Evolutionary conservation across 2,329 filamentous ascomycete species (phyloP).

Genomic region (Colletotrichum limetticola): DNA sequence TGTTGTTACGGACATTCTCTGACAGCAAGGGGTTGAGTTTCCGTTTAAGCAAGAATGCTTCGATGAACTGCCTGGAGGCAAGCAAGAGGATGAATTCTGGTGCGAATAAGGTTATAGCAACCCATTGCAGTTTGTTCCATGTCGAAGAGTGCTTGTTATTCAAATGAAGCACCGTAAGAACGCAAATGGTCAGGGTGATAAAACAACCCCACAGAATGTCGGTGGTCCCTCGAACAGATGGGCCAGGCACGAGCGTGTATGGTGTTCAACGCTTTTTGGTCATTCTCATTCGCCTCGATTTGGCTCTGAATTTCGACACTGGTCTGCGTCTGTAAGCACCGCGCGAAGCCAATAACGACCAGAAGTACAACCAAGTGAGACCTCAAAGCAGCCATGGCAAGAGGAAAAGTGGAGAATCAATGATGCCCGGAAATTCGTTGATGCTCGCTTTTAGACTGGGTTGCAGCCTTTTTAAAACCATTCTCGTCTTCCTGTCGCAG

Average conservation of each 20-base stretch:
- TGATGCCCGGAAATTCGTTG: background rate
- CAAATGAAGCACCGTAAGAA: background rate
- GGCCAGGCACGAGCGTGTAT: too few relatives aligned
- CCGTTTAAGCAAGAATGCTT: background rate
- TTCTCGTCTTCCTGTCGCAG: background rate
- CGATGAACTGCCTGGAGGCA: background rate
- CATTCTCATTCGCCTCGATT: too few relatives aligned
- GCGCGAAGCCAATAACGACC: background rate
- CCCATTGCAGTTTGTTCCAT: background rate
- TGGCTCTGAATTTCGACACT: too few relatives aligned
- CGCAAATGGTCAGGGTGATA: background rate
- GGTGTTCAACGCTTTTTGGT: too few relatives aligned
- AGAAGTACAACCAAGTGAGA: background rate
- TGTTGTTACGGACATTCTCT: too few relatives aligned
- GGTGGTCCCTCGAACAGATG: too few relatives aligned
- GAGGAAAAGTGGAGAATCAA: background rate
- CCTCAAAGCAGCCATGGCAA: background rate
- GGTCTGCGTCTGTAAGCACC: background rate
- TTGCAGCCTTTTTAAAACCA: background rate
- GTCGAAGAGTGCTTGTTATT: background rate
- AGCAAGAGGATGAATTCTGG: background rate
- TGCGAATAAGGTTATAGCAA: background rate
- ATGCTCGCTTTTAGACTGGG: background rate
- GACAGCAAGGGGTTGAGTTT: background rate
- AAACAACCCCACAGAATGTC: background rate